Evolutionary conservation across 352 stramenopile genomes (phyloP).

Genomic region (Globisporangium solare): DNA sequence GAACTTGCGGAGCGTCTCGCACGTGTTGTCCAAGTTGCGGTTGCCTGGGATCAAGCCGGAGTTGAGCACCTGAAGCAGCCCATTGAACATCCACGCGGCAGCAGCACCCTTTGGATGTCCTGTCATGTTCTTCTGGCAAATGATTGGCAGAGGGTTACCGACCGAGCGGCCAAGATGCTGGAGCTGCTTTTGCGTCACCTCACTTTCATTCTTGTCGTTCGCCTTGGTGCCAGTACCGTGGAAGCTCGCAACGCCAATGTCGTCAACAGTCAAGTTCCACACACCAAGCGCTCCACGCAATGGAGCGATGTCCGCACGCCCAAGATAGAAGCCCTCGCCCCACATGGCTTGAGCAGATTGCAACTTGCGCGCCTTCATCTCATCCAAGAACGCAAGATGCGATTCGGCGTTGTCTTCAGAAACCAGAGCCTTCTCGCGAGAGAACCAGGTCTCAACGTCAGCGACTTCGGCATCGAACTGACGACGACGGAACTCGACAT

Average conservation of each 20-base stretch:
- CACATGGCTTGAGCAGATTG: slow-evolving; percentile 61
- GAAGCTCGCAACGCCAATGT: slow-evolving; percentile 81
- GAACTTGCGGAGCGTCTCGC: slow-evolving; percentile 59
- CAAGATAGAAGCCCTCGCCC: slow-evolving; percentile 62
- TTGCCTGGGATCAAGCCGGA: slow-evolving; percentile 74
- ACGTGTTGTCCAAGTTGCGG: slow-evolving; percentile 81
- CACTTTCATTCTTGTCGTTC: slow-evolving; percentile 88
- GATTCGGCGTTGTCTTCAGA: slow-evolving; percentile 25
- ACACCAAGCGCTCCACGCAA: slow-evolving; percentile 68
- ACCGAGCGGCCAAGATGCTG: slow-evolving; percentile 61
- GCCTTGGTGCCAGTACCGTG: slow-evolving; percentile 80
- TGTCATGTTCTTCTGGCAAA: slow-evolving; percentile 83
- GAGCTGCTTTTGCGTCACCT: slow-evolving; percentile 85
- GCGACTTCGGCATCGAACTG: slow-evolving; percentile 76
- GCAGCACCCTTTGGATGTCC: slow-evolving; percentile 81
- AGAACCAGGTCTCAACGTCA: slow-evolving; percentile 69
- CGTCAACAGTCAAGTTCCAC: slow-evolving; percentile 78
- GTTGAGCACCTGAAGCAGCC: slow-evolving; percentile 76
- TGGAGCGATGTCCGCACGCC: slow-evolving; percentile 60
- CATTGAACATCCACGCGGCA: slow-evolving; percentile 82
- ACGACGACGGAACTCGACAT: slow-evolving; percentile 65
- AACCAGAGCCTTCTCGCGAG: slow-evolving; percentile 42
- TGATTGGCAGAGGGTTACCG: slow-evolving; percentile 72
- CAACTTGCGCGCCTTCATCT: slow-evolving; percentile 69
- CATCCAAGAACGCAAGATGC: slow-evolving; percentile 42